Evolutionary conservation across 331 rosid genomes (phyloP).

Genomic region (Pyracantha coccinea): DNA sequence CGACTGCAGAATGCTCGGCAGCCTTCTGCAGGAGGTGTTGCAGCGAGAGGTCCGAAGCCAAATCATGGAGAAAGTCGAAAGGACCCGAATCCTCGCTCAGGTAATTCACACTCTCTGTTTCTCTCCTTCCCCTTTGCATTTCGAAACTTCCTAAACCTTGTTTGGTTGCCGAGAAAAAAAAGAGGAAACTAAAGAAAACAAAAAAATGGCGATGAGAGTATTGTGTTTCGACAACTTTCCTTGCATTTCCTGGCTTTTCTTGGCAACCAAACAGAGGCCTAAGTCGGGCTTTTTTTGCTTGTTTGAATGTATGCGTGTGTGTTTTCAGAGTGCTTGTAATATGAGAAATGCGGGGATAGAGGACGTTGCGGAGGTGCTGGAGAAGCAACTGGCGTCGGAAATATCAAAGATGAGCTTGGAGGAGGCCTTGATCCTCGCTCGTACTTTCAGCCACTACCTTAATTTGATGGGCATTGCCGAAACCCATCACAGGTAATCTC

Average conservation of each 20-base stretch:
- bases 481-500: slow-evolving; percentile 72
- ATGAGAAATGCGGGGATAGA: slow-evolving; percentile 87
- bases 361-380: slow-evolving; percentile 67
- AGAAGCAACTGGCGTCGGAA: slow-evolving; percentile 82
- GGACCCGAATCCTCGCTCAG: slow-evolving; percentile 79
- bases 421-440: slow-evolving; percentile 89
- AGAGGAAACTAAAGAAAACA: neutral
- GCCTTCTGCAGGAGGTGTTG: slow-evolving; percentile 70
- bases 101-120: slow-evolving; percentile 16
- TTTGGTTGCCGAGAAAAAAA: slow-evolving; percentile 19
- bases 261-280: neutral
- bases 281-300: too few species aligned
- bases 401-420: slow-evolving; percentile 73
- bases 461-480: slow-evolving; percentile 91
- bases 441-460: slow-evolving; percentile 87
- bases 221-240: neutral
- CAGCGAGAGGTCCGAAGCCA: slow-evolving; percentile 66
- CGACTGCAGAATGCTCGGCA: slow-evolving; percentile 73
- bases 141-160: neutral
- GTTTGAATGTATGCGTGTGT: neutral
- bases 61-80: slow-evolving; percentile 57
- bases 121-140: neutral
- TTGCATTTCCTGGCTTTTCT: neutral
- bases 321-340: slow-evolving; percentile 66
- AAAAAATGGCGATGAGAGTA: neutral